phyloP scores from a whole-genome alignment of 805 yeast species.

The Hanseniaspora thailandica region DNA sequence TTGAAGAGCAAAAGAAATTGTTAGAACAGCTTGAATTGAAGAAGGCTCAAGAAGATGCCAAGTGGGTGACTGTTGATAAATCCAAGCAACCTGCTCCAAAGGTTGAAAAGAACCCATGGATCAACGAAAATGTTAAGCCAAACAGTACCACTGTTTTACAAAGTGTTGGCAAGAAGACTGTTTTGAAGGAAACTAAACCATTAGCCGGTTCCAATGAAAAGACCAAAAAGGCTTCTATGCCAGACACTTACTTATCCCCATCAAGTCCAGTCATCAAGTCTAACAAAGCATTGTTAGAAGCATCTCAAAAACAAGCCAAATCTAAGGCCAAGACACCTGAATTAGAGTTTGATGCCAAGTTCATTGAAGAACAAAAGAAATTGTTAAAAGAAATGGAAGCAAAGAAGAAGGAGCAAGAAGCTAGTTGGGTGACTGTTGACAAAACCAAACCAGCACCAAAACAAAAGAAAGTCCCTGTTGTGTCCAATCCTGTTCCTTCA shows the following conservation, averaged over 20 bases:
- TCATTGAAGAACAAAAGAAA: conserved; percentile 27
- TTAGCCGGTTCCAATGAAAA: neutral
- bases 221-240: neutral
- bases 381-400: conserved; percentile 49
- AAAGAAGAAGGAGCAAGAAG: conserved; percentile 35
- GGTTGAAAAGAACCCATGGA: neutral
- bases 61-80: conserved; percentile 13
- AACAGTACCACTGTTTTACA: neutral
- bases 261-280: neutral
- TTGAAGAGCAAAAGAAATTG: conserved; percentile 7
- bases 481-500: conserved; percentile 18
- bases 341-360: conserved; percentile 18
- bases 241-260: neutral
- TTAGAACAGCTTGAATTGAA: neutral
- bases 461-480: conserved; percentile 19
- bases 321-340: neutral
- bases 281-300: neutral
- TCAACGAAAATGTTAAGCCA: neutral
- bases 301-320: neutral
- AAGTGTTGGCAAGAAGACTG: neutral
- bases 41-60: conserved; percentile 1
- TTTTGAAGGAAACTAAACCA: neutral
- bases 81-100: neutral
- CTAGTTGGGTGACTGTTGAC: conserved; percentile 27
- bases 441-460: conserved; percentile 22